Evolutionary conservation across 2,329 filamentous ascomycete species (phyloP).

Genomic region (Tolypocladium pustulatum): DNA sequence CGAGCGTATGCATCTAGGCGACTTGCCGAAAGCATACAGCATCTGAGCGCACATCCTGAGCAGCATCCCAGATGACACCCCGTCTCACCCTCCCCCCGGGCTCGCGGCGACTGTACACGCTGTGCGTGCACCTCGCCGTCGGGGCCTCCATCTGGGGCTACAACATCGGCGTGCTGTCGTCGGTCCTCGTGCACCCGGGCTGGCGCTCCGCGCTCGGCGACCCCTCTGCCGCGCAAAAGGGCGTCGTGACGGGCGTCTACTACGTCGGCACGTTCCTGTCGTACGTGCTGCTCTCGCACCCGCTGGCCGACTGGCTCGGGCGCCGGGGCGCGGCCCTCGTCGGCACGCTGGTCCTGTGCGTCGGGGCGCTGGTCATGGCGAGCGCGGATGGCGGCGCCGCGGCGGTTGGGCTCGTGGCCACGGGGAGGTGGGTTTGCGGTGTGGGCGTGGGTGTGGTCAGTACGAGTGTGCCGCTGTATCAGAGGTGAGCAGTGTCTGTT

Average conservation of each 20-base stretch:
- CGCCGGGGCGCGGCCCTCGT: slow-evolving; percentile 38
- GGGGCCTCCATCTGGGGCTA: slow-evolving; percentile 49
- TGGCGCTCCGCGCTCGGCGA: slow-evolving; percentile 36
- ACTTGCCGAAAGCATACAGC: not conserved
- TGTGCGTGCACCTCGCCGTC: slow-evolving; percentile 43
- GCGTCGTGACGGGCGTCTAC: slow-evolving; percentile 45
- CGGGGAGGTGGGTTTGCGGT: slow-evolving; percentile 41
- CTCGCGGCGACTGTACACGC: slow-evolving; percentile 27
- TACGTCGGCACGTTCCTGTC: slow-evolving; percentile 45
- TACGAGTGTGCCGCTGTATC: slow-evolving; percentile 46
- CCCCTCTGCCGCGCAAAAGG: slow-evolving; percentile 33
- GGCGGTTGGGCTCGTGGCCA: slow-evolving; percentile 36
- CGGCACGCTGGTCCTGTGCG: slow-evolving; percentile 33
- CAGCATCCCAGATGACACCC: not conserved
- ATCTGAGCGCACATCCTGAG: not conserved
- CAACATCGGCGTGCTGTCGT: slow-evolving; percentile 46
- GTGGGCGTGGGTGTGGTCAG: slow-evolving; percentile 44
- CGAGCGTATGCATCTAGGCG: not conserved
- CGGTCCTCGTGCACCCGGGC: slow-evolving; percentile 44
- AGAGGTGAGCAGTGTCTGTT: slow-evolving; percentile 13
- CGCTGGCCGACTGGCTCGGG: slow-evolving; percentile 38
- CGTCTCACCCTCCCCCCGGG: slow-evolving; percentile 2
- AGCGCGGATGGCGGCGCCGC: slow-evolving; percentile 24
- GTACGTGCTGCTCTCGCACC: slow-evolving; percentile 44
- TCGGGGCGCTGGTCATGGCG: slow-evolving; percentile 39